Evolutionary conservation across 2,329 filamentous ascomycete genomes (phyloP).

Genomic region (Graphilbum sp.): DNA sequence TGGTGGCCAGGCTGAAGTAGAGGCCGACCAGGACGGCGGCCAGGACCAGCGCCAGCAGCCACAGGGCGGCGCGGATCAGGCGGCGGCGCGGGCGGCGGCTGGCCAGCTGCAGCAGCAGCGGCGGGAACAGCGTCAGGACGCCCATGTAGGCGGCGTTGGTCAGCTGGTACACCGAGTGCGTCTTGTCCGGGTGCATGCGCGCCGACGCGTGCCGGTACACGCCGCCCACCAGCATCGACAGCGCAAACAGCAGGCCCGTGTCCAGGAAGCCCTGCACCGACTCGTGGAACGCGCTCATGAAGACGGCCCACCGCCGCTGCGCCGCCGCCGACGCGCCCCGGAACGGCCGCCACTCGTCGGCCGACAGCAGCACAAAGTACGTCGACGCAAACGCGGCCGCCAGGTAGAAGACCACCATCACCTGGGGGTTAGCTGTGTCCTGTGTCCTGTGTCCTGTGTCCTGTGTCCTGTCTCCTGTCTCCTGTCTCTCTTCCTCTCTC

Average conservation of each 20-base stretch:
- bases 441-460: not conserved
- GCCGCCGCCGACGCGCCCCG: not conserved
- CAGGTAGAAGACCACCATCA: constrained; percentile 10
- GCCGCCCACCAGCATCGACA: constrained; percentile 7
- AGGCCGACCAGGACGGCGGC: constrained; percentile 8
- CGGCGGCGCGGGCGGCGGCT: constrained; percentile 6
- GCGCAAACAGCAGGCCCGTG: constrained; percentile 9
- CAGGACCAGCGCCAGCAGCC: constrained; percentile 10
- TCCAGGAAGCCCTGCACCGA: constrained; percentile 9
- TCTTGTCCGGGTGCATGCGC: constrained; percentile 7
- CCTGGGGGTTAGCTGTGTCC: constrained; percentile 1
- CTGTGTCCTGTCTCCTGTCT: not conserved
- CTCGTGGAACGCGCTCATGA: constrained; percentile 5
- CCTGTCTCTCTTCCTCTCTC: too few relatives aligned
- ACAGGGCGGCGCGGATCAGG: constrained; percentile 9
- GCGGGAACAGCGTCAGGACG: constrained; percentile 10
- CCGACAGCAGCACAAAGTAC: constrained; percentile 7
- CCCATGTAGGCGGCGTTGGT: constrained; percentile 10
- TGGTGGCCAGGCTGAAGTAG: constrained; percentile 4
- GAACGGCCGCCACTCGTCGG: constrained; percentile 4
- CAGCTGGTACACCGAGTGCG: constrained; percentile 9
- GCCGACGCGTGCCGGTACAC: constrained; percentile 8
- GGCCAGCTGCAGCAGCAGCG: constrained; percentile 9
- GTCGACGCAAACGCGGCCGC: constrained; percentile 5
- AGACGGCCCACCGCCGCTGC: constrained; percentile 1